Percentiles rank a stretch among this genome's conserved stretches.
These are phyloP conservation scores for Russula foetens DNA, from an alignment of 768 basidiomycete genomes.

Conservation along the genomic window DNA sequence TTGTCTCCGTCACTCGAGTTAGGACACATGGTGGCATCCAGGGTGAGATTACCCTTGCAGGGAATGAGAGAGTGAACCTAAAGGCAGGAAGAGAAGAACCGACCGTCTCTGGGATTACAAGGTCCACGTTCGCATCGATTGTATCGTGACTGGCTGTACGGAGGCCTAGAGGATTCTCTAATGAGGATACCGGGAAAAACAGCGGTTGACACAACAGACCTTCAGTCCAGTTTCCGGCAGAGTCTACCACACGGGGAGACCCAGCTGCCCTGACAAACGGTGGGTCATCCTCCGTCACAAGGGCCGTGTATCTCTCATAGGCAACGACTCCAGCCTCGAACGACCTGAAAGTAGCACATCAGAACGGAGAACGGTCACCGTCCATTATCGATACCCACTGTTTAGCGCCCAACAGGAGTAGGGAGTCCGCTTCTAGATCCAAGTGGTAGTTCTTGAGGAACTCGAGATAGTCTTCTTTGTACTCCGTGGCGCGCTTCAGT, in stretches of 20 bases:
- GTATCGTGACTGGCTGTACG: conserved; percentile 39
- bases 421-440: conserved; percentile 44
- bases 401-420: conserved; percentile 59
- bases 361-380: neutral
- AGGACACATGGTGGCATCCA: conserved; percentile 60
- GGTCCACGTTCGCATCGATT: conserved; percentile 41
- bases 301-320: conserved; percentile 44
- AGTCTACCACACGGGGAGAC: conserved; percentile 51
- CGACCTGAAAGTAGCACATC: conserved; percentile 28
- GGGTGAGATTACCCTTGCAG: conserved; percentile 46
- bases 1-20: conserved; percentile 38
- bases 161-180: conserved; percentile 40
- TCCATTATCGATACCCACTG: conserved; percentile 38
- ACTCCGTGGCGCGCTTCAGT: conserved; percentile 39
- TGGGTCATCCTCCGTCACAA: conserved; percentile 36
- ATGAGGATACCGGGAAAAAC: neutral
- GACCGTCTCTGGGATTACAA: conserved; percentile 52
- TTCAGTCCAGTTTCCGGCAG: conserved; percentile 61
- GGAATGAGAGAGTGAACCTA: neutral
- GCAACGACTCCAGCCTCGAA: conserved; percentile 44
- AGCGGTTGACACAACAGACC: conserved; percentile 32
- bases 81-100: conserved; percentile 17
- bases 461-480: conserved; percentile 38
- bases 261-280: conserved; percentile 50
- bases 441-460: conserved; percentile 57